phyloP scores from a whole-genome alignment of 169 alveolate genomes.

The Cryptosporidium ubiquitum region DNA sequence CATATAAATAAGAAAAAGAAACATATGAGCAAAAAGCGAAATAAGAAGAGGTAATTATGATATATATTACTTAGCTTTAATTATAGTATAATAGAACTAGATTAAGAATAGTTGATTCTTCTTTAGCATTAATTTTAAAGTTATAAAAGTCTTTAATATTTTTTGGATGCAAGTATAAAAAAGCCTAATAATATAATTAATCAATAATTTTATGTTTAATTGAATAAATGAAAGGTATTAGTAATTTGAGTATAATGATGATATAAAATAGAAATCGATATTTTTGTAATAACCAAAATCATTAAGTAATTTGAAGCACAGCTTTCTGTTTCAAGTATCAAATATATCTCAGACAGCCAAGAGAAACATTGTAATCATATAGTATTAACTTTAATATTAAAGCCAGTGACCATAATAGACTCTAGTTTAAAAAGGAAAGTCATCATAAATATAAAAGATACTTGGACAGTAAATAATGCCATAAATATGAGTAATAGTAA shows the following conservation, averaged over 20 bases:
- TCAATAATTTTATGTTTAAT: no score
- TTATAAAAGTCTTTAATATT: no score
- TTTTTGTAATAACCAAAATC: no score
- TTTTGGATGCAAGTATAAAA: no score
- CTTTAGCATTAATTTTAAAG: not conserved
- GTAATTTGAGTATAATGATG: not conserved
- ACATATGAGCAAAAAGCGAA: conserved; percentile 37
- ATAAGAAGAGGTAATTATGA: not conserved
- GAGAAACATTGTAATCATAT: conserved; percentile 70
- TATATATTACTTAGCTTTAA: not conserved
- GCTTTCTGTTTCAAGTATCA: not conserved
- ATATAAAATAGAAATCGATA: no score
- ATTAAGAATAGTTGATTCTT: not conserved
- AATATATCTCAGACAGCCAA: conserved; percentile 70
- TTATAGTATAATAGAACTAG: not conserved
- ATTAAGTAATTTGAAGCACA: not conserved
- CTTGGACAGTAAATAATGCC: not conserved
- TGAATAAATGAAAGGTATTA: not conserved
- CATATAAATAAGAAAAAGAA: conserved; percentile 79
- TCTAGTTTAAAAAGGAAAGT: conserved; percentile 42
- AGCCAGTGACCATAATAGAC: conserved; percentile 65
- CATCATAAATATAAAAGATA: conserved; percentile 36
- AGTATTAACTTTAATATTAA: conserved; percentile 12
- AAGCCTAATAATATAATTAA: not conserved
- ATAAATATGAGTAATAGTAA: not conserved